These are phyloP conservation scores for Trichoderma harzianum DNA, from an alignment of 2,329 filamentous ascomycete species.

Conservation along the genomic window DNA sequence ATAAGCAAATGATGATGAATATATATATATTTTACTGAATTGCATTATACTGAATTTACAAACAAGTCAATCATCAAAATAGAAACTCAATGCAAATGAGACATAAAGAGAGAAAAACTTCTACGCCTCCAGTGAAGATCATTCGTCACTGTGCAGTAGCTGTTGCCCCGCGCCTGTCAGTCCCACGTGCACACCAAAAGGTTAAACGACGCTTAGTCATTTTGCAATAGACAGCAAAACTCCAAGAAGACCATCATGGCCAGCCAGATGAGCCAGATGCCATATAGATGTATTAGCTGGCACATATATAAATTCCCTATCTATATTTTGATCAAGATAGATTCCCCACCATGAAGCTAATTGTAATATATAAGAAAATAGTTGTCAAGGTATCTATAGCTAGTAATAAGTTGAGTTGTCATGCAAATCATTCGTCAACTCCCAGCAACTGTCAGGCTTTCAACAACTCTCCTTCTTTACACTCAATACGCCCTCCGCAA, in stretches of 20 bases:
- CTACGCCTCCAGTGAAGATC: conserved; percentile 8
- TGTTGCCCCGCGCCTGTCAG: not conserved
- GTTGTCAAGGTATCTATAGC: not conserved
- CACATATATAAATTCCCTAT: not conserved
- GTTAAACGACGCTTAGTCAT: not conserved
- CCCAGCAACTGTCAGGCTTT: not conserved
- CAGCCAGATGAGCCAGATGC: not conserved
- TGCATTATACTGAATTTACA: not conserved
- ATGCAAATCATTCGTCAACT: not conserved
- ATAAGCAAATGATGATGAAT: not conserved
- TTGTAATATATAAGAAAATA: not conserved
- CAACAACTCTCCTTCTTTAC: not conserved
- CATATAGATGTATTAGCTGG: not conserved
- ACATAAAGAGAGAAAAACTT: conserved; percentile 18
- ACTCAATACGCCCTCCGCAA: not conserved
- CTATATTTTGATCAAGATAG: not conserved
- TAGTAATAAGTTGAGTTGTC: not conserved
- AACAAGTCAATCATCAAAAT: not conserved
- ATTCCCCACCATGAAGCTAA: not conserved
- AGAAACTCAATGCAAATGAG: not conserved
- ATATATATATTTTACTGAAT: not conserved
- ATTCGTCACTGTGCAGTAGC: not conserved
- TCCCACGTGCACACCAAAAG: not conserved
- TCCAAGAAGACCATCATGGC: not conserved
- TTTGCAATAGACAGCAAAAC: not conserved